Evolutionary conservation across 164 flowering plant species (phyloP).

Genomic region (Dillenia turbinata): DNA sequence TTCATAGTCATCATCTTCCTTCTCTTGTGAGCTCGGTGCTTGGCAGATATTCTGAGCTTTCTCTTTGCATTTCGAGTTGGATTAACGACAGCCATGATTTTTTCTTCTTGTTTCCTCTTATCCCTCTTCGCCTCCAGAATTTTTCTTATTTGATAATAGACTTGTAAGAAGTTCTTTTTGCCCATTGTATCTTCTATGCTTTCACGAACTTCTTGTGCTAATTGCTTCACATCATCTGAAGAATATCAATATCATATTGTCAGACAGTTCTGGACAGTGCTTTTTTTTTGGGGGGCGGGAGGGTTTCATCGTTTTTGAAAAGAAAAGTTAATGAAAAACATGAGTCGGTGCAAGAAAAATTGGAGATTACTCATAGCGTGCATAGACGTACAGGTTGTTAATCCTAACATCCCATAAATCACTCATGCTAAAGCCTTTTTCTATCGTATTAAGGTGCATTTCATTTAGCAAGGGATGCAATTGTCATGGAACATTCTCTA

Average conservation of each 20-base stretch:
- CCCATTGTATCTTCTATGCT: conserved; percentile 44
- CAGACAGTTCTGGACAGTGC: neutral
- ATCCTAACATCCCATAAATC: too few species aligned
- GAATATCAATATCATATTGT: neutral
- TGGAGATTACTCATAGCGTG: too few species aligned
- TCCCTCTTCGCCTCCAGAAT: conserved; percentile 65
- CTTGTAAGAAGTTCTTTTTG: conserved; percentile 38
- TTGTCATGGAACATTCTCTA: neutral
- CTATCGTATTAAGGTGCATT: neutral
- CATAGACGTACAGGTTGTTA: too few species aligned
- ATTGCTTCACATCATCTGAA: conserved; percentile 73
- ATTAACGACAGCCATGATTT: conserved; percentile 71
- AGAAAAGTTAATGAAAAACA: too few species aligned
- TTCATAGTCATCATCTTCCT: conserved; percentile 75
- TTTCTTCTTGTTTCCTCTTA: conserved; percentile 67
- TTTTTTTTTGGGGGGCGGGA: too few species aligned
- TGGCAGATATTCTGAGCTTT: conserved; percentile 59
- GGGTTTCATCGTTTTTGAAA: too few species aligned
- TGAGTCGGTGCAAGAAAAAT: too few species aligned
- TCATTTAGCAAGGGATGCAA: neutral
- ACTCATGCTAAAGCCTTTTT: too few species aligned
- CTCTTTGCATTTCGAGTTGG: conserved; percentile 84
- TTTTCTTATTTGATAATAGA: conserved; percentile 53
- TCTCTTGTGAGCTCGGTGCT: conserved; percentile 71
- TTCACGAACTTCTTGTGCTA: conserved; percentile 58